Evolutionary conservation across 139 green algal genomes (phyloP).

Genomic region (Ettlia oleoabundans): DNA sequence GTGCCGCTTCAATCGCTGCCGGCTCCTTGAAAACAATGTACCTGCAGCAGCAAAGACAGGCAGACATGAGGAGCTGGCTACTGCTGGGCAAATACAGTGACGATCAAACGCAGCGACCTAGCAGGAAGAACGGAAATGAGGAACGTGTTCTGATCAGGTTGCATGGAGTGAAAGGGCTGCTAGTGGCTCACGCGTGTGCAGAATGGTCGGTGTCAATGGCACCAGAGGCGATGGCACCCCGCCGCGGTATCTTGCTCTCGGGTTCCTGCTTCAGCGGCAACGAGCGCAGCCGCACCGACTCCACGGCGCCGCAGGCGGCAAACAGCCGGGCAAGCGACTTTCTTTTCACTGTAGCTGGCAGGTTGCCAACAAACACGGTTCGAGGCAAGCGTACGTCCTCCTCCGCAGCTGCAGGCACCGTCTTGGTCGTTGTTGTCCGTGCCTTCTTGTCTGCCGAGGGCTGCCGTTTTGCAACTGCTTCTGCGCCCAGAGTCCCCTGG

Average conservation of each 20-base stretch:
- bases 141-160: too few relatives aligned
- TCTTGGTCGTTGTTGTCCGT: too few relatives aligned
- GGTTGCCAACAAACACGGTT: slow-evolving; percentile 94
- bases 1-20: background rate
- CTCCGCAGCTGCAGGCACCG: slow-evolving; percentile 36
- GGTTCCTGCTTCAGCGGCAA: slow-evolving; percentile 69
- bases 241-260: slow-evolving; percentile 59
- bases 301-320: slow-evolving; percentile 69
- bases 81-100: too few relatives aligned
- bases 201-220: slow-evolving; percentile 48
- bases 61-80: too few relatives aligned
- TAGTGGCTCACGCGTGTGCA: slow-evolving; percentile 67
- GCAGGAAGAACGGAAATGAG: too few relatives aligned
- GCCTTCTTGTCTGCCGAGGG: too few relatives aligned
- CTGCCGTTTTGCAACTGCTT: slow-evolving; percentile 4
- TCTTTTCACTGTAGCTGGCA: slow-evolving; percentile 65
- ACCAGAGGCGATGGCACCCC: slow-evolving; percentile 58
- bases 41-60: too few relatives aligned
- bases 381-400: slow-evolving; percentile 65
- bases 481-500: background rate
- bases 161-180: too few relatives aligned
- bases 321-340: slow-evolving; percentile 74
- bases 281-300: slow-evolving; percentile 80
- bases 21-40: background rate
- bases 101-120: too few relatives aligned